phyloP scores from a whole-genome alignment of 2,329 filamentous ascomycete genomes.

The Diplodia corticola region DNA sequence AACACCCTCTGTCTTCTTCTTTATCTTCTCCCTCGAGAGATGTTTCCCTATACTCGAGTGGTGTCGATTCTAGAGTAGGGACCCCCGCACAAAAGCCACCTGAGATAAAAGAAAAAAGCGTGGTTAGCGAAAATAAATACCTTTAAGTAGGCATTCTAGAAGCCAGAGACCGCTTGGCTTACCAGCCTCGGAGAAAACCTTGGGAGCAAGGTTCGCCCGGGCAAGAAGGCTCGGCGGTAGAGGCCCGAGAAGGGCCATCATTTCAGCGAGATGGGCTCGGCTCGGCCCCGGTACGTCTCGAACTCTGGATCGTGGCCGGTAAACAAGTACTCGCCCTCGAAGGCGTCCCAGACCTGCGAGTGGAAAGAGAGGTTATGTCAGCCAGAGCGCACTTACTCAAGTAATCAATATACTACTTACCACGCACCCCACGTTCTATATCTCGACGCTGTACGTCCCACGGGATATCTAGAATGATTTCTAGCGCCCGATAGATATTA shows the following conservation, averaged over 20 bases:
- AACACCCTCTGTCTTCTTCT: conserved; percentile 30
- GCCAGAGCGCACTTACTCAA: no score
- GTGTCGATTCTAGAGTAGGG: conserved; percentile 23
- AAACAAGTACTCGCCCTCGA: conserved; percentile 39
- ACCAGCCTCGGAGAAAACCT: conserved; percentile 29
- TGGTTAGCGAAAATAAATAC: neutral
- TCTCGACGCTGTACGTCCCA: conserved; percentile 42
- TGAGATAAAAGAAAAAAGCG: neutral
- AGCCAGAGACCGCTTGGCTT: no score
- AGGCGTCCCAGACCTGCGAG: conserved; percentile 41
- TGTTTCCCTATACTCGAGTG: conserved; percentile 27
- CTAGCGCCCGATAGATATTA: conserved; percentile 40
- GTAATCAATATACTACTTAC: conserved; percentile 36
- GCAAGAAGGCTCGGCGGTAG: conserved; percentile 27
- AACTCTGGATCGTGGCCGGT: conserved; percentile 27
- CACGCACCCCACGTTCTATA: conserved; percentile 43
- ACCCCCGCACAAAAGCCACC: conserved; percentile 18
- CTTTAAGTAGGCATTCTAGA: no score
- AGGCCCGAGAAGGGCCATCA: conserved; percentile 30
- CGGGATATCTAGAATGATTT: conserved; percentile 39
- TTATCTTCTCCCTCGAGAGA: conserved; percentile 31
- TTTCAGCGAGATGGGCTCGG: conserved; percentile 34
- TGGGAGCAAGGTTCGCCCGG: conserved; percentile 19
- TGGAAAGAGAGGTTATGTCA: neutral
- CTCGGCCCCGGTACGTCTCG: conserved; percentile 30